Conservation (phyloP, 2,329 filamentous ascomycete species). For the Trichoderma sp. region DNA sequence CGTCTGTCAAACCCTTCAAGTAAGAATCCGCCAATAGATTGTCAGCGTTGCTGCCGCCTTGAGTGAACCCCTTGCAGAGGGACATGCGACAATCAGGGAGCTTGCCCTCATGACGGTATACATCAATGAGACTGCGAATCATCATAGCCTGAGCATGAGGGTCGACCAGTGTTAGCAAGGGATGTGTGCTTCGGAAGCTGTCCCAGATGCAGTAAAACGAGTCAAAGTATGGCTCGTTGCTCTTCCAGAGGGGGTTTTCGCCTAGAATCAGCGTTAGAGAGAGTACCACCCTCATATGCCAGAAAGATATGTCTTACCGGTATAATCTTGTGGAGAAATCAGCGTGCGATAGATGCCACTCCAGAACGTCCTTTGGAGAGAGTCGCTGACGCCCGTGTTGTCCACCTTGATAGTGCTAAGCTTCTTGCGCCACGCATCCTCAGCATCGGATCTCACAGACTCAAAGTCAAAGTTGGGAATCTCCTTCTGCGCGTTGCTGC, state of each 20-base stretch:
- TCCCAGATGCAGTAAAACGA: constrained; percentile 73
- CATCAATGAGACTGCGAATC: constrained; percentile 71
- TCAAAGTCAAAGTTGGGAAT: constrained; percentile 69
- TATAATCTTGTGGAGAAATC: constrained; percentile 75
- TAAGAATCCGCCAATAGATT: constrained; percentile 70
- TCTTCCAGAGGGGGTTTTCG: constrained; percentile 72
- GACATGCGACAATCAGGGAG: constrained; percentile 78
- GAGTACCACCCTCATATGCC: not conserved
- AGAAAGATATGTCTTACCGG: constrained; percentile 34
- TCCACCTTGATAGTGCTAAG: constrained; percentile 61
- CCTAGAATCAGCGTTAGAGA: constrained; percentile 43
- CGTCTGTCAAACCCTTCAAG: constrained; percentile 66
- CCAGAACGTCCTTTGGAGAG: constrained; percentile 68
- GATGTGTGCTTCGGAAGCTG: constrained; percentile 70
- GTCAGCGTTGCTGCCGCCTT: constrained; percentile 77
- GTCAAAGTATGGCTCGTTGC: constrained; percentile 72
- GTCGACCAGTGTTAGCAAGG: constrained; percentile 70
- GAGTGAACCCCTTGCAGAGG: constrained; percentile 73
- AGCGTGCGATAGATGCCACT: constrained; percentile 68
- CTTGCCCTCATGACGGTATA: constrained; percentile 67
- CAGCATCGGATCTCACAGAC: constrained; percentile 53
- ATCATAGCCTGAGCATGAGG: constrained; percentile 67
- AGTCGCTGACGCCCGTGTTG: constrained; percentile 53
- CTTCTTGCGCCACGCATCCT: constrained; percentile 64
- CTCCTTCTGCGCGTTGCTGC: constrained; percentile 68